Base-by-base conservation (phyloP, 768 basidiomycete species). In the Suillus fuscotomentosus region DNA sequence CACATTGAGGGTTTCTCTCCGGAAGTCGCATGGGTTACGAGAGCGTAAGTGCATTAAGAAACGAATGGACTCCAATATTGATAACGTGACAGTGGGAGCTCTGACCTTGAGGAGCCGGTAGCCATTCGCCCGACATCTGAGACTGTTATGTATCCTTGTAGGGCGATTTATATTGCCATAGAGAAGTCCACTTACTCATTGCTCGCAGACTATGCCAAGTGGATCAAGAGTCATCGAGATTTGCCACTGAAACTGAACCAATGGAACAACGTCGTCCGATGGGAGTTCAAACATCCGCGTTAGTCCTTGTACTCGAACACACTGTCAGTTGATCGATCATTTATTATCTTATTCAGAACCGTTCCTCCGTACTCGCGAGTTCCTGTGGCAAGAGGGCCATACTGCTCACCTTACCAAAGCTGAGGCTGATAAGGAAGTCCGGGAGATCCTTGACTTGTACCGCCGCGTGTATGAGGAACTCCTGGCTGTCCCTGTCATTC, bases 361-460 rank as follows among this genome's bases (percentile, higher is more conserved):
- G 9, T 99, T 99, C 91, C 86, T 99, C 43, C 95, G 97, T 63
- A 99, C 97, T 2, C 93, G 97, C 74, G 97, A 99, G 80, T 99
- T 98, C 85, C 82, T 99, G n/a, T 99, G 97, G 97, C 97, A 99
- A 80, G 97, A 99, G 78, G 97, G 97, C 43, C 97, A 99, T 81
- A 99, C 97, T 10, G 97, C 97, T 3, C 88, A 91, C 78, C 83
- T 96, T 51, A 93, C 91, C 68, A 91, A 96, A 77, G 73, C 81
- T 4, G 97, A 98, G 76, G 97, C 97, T 31, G 97, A 94, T 71
- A 81, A 79, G 60, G 97, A 99, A 79, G 97, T 99, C 17, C 87
- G 84, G 22, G 86, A 97, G 63, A 99, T 99, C 70, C 90, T 99
- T 70, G 95, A 97, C 63, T 88, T 98, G 66, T 99, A 99, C 80